These are phyloP conservation scores for Sclerotiophoma versabilis DNA, from an alignment of 2,329 filamentous ascomycete genomes.

Conservation along the genomic window DNA sequence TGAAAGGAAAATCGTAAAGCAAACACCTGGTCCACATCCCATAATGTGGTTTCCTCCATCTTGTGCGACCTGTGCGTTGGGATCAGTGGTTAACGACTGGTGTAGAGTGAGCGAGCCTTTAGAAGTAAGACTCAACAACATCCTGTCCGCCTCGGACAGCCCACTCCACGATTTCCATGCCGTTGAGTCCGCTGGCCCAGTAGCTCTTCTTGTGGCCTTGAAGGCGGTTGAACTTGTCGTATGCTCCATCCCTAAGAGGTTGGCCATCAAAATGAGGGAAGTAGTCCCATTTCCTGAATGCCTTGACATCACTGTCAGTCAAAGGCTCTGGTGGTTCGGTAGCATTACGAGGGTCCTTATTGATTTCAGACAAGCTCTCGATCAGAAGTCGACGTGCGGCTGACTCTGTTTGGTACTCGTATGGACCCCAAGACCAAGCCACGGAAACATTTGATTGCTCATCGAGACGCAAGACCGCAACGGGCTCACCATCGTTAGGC, in stretches of 20 bases:
- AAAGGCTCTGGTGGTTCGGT: conserved; percentile 31
- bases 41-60: not conserved
- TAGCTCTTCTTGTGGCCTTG: conserved; percentile 49
- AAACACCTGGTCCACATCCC: not conserved
- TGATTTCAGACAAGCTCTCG: conserved; percentile 42
- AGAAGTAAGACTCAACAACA: conserved; percentile 46
- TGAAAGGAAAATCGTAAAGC: conserved; percentile 21
- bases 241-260: conserved; percentile 37
- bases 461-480: conserved; percentile 45
- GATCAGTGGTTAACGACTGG: not conserved
- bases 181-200: conserved; percentile 46
- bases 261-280: conserved; percentile 47
- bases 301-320: conserved; percentile 35
- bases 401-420: conserved; percentile 40
- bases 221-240: conserved; percentile 42
- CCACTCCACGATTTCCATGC: conserved; percentile 51
- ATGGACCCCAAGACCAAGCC: conserved; percentile 49
- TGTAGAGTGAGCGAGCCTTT: not conserved
- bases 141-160: conserved; percentile 46
- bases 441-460: conserved; percentile 41
- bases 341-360: conserved; percentile 47
- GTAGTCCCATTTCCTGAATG: conserved; percentile 50
- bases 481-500: conserved; percentile 43
- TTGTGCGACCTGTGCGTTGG: not conserved
- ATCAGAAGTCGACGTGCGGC: conserved; percentile 36